Evolutionary conservation across 2,329 filamentous ascomycete genomes (phyloP), one percentile per base, ranked within the genome.

Genomic region (Botrytis hyacinthi): DNA sequence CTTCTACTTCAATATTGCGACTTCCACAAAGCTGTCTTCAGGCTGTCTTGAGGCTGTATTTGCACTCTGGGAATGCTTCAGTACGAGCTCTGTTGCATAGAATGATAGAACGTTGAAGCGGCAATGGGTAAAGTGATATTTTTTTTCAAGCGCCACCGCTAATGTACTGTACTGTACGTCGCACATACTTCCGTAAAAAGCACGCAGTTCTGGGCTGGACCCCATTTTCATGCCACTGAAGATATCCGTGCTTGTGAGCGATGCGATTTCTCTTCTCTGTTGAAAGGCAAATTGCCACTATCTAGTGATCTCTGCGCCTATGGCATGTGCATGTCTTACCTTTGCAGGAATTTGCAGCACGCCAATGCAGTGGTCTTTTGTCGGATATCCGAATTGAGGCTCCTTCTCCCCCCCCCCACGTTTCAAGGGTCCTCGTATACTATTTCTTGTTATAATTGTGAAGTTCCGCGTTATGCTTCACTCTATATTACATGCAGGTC

Each of bases 291-390:
- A 18, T 68, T 57, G 65, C 65, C 65, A 68, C 65, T 68, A 68
- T 57, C 35, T 40, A 68, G 35, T 68, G 16, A 68, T 40, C 26
- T 67, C 65, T 67, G 65, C 65, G 51, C 51, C 62, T 46, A 44
- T 44, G 20, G 35, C 32, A 40, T 51, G 35, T 67, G 16, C 26
- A 68, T 29, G 44, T 66, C 62, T 54, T 68, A 68, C 46, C 18
- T 40, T 40, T 40, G 46, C 46, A 66, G 62, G 42, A 22, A 18
- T 40, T 40, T 68, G 32, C 46, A 66, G 62, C 62, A 14, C 4
- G 20, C 40, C 62, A 65, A 29, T 32, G 62, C 42, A 32, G 22
- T 63, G 9, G 42, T 65, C 42, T 32, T 29, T 32, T 44, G 20
- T 68, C 46, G 35, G 35, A 26, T 57, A 54, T 68, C 48, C 18